Evolutionary conservation across 1,139 yeast species (phyloP).

Genomic region (Yamadazyma blattariae): DNA sequence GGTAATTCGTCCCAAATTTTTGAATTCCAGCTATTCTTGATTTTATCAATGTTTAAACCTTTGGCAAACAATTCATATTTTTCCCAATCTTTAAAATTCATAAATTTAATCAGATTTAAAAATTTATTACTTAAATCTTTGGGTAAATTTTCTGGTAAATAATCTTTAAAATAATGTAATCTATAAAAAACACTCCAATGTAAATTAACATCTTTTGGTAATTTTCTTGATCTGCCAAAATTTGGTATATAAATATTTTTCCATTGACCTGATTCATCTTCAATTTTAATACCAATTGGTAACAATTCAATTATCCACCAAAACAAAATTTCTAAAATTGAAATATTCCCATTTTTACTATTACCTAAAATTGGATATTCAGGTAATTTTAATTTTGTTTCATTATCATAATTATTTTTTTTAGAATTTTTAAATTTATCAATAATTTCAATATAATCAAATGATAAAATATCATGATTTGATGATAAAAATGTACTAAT

Average conservation of each 20-base stretch:
- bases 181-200: slow-evolving; percentile 69
- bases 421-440: too few species aligned
- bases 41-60: slow-evolving; percentile 17
- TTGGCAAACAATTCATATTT: slow-evolving; percentile 11
- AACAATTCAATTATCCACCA: slow-evolving; percentile 66
- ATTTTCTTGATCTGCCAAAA: slow-evolving; percentile 46
- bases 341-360: slow-evolving; percentile 21
- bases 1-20: slow-evolving; percentile 38
- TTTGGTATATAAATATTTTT: slow-evolving; percentile 48
- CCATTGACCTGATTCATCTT: slow-evolving; percentile 46
- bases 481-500: slow-evolving; percentile 39
- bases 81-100: slow-evolving; percentile 6
- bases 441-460: neutral
- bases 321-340: slow-evolving; percentile 19
- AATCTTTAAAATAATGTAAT: slow-evolving; percentile 41
- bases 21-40: slow-evolving; percentile 19
- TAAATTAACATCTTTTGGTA: slow-evolving; percentile 45
- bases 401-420: neutral
- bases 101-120: slow-evolving; percentile 16
- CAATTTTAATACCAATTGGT: slow-evolving; percentile 52
- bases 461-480: slow-evolving; percentile 43
- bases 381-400: slow-evolving; percentile 6
- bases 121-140: slow-evolving; percentile 20
- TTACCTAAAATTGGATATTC: slow-evolving; percentile 19
- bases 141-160: slow-evolving; percentile 47